Evolutionary conservation across 2,329 filamentous ascomycete species (phyloP).

Genomic region (Byssoonygena ceratinophila): DNA sequence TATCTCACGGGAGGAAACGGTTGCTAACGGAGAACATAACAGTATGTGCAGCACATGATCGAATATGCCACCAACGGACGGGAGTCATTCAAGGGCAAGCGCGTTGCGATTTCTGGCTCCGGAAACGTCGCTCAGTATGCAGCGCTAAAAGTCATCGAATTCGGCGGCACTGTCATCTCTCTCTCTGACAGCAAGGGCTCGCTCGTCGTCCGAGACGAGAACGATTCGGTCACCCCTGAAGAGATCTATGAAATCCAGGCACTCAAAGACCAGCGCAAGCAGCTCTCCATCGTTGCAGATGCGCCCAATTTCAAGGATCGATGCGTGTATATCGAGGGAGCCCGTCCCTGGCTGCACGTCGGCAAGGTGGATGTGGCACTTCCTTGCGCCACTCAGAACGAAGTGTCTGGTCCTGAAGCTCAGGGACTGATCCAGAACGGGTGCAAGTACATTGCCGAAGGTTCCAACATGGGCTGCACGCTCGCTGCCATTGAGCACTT

Average conservation of each 20-base stretch:
- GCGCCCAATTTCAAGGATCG: slow-evolving; percentile 47
- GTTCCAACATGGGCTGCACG: slow-evolving; percentile 98
- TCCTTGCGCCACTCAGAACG: slow-evolving; percentile 93
- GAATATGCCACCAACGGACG: slow-evolving; percentile 66
- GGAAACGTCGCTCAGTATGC: slow-evolving; percentile 98
- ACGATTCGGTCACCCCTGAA: slow-evolving; percentile 61
- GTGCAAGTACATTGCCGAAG: slow-evolving; percentile 80
- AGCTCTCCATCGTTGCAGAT: slow-evolving; percentile 61
- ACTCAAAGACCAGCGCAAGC: slow-evolving; percentile 78
- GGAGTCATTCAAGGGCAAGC: slow-evolving; percentile 80
- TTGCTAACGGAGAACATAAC: slow-evolving; percentile 11
- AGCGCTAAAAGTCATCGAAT: slow-evolving; percentile 90
- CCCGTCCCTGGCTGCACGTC: slow-evolving; percentile 82
- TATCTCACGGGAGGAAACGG: neutral
- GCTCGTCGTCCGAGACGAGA: slow-evolving; percentile 60
- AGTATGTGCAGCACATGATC: slow-evolving; percentile 92
- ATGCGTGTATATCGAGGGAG: slow-evolving; percentile 80
- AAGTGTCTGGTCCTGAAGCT: slow-evolving; percentile 86
- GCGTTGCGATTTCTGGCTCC: slow-evolving; percentile 88
- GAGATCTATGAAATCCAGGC: slow-evolving; percentile 68
- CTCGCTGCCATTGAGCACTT: slow-evolving; percentile 91
- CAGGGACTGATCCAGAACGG: slow-evolving; percentile 66
- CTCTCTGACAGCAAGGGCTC: slow-evolving; percentile 86
- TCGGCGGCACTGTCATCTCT: slow-evolving; percentile 83
- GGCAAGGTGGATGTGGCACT: slow-evolving; percentile 83